These are phyloP conservation scores for Zopfochytrium polystomum DNA, from an alignment of 371 early-diverging fungal genomes.

Conservation along the genomic window DNA sequence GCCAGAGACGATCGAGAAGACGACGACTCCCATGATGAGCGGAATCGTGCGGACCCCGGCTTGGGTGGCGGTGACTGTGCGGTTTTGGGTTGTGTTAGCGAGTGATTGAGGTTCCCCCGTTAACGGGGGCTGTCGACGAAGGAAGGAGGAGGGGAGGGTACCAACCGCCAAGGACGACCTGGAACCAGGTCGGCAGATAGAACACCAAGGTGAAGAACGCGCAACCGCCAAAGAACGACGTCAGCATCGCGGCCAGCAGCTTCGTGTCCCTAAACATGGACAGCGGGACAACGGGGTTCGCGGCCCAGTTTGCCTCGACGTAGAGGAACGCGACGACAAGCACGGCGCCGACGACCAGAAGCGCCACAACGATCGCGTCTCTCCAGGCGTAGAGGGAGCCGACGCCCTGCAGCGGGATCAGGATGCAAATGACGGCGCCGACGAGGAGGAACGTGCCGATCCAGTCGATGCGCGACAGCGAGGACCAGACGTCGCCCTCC, in stretches of 20 bases:
- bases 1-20: constrained; percentile 56
- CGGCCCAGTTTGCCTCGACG: constrained; percentile 34
- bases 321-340: constrained; percentile 29
- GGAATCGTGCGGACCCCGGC: constrained; percentile 67
- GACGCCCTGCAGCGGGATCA: constrained; percentile 28
- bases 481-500: constrained; percentile 15
- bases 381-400: constrained; percentile 36
- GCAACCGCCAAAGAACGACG: too few relatives aligned
- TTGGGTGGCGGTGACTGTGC: constrained; percentile 20
- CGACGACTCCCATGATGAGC: constrained; percentile 54
- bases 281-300: constrained; percentile 41
- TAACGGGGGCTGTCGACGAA: too few relatives aligned
- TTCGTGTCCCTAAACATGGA: constrained; percentile 31
- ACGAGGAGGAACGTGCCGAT: too few relatives aligned
- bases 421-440: too few relatives aligned
- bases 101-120: too few relatives aligned
- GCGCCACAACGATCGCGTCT: constrained; percentile 25
- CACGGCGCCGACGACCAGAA: constrained; percentile 27
- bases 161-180: constrained; percentile 66
- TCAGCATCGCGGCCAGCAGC: constrained; percentile 47
- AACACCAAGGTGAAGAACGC: constrained; percentile 66
- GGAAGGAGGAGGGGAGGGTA: too few relatives aligned
- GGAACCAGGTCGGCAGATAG: constrained; percentile 70
- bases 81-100: too few relatives aligned
- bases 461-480: too few relatives aligned